Conservation (phyloP, 306 rosid genomes). For the Parietaria judaica region DNA sequence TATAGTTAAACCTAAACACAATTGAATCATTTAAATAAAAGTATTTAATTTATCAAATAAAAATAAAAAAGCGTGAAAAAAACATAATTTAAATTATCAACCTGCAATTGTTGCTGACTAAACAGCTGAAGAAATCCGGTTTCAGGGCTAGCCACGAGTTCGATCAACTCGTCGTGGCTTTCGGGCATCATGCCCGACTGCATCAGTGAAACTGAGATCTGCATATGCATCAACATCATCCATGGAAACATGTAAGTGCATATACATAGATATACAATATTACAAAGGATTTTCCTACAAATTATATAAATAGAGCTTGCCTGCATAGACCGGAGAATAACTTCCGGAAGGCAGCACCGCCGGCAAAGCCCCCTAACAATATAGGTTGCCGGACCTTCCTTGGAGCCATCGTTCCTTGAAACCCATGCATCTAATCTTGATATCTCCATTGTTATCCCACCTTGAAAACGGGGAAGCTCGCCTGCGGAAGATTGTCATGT, state of each 20-base stretch:
- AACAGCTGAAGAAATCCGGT: conserved; percentile 65
- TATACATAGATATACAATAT: conserved; percentile 1
- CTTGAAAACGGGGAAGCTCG: conserved; percentile 90
- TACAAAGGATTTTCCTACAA: no score
- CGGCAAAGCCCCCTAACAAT: conserved; percentile 84
- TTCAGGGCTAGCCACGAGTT: conserved; percentile 63
- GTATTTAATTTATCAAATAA: no score
- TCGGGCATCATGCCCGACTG: conserved; percentile 58
- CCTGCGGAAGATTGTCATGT: conserved; percentile 40
- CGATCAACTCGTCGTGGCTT: conserved; percentile 65
- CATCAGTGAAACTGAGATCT: conserved; percentile 79
- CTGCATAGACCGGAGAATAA: conserved; percentile 91
- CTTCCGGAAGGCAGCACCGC: conserved; percentile 89
- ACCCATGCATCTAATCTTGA: conserved; percentile 90
- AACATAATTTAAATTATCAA: conserved; percentile 17
- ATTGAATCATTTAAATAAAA: no score
- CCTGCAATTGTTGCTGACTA: conserved; percentile 94
- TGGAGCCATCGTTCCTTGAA: conserved; percentile 56
- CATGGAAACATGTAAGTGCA: conserved; percentile 12
- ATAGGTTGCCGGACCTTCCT: conserved; percentile 60
- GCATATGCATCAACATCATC: conserved; percentile 15
- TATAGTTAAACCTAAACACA: no score
- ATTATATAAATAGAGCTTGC: conserved; percentile 29
- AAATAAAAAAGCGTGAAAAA: not conserved
- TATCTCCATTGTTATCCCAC: conserved; percentile 86